These are phyloP conservation scores for Eucalyptus sp. DNA, from an alignment of 345 rosid genomes.

Conservation along the genomic window DNA sequence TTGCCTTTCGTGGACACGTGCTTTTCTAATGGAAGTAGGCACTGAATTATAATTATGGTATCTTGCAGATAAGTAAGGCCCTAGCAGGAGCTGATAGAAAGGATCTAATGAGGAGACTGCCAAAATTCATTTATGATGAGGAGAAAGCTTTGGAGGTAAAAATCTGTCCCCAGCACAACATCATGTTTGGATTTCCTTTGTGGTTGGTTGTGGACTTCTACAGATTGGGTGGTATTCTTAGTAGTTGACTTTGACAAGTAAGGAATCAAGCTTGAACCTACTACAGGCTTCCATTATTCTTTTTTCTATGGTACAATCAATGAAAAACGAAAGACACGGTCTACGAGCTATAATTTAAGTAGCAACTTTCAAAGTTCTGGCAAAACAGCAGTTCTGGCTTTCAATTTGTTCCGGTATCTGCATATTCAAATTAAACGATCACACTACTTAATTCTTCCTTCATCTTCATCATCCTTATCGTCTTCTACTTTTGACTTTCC, in stretches of 20 bases:
- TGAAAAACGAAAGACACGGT: not conserved
- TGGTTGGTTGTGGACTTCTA: not conserved
- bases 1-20: not conserved
- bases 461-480: not conserved
- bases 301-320: not conserved
- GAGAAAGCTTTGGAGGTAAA: slow-evolving; percentile 40
- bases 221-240: not conserved
- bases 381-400: not conserved
- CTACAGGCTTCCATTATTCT: not conserved
- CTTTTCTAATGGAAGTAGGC: not conserved
- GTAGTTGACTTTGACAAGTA: not conserved
- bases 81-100: slow-evolving; percentile 25
- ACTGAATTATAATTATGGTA: not conserved
- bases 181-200: not conserved
- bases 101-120: slow-evolving; percentile 34
- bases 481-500: not conserved
- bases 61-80: slow-evolving; percentile 22
- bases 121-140: slow-evolving; percentile 39
- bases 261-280: not conserved
- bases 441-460: not conserved
- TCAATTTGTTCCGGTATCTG: not conserved
- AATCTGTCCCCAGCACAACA: not conserved
- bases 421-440: not conserved
- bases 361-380: not conserved
- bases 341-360: not conserved